Evolutionary conservation across 2,329 filamentous ascomycete genomes (phyloP).

Genomic region (Alternaria gansuensis): DNA sequence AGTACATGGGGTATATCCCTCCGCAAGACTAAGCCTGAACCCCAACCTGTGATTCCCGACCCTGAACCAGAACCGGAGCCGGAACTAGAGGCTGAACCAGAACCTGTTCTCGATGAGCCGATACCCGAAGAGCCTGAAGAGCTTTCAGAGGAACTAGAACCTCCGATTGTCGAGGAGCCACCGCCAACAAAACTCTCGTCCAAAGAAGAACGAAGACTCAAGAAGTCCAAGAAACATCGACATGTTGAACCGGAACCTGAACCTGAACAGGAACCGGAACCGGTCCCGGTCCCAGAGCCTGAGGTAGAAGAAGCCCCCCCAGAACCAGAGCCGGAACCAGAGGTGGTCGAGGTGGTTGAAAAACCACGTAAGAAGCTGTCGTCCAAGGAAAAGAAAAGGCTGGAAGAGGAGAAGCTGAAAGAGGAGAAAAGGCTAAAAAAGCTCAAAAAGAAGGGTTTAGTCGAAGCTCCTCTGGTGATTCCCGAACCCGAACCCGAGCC

Average conservation of each 20-base stretch:
- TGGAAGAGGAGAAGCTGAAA: conserved; percentile 12
- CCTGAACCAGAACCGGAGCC: conserved; percentile 20
- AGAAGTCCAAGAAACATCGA: conserved; percentile 22
- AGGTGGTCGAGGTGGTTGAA: conserved; percentile 43
- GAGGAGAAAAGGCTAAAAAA: conserved; percentile 39
- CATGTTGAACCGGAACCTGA: conserved; percentile 30
- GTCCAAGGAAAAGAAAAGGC: conserved; percentile 32
- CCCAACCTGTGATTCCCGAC: conserved; percentile 16
- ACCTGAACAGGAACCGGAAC: conserved; percentile 12
- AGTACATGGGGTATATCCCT: conserved; percentile 58
- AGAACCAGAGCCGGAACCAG: conserved; percentile 37
- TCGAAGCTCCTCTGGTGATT: conserved; percentile 35
- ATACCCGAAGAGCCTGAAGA: conserved; percentile 23
- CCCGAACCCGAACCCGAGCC: conserved; percentile 48
- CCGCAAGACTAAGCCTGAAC: conserved; percentile 57
- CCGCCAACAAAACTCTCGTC: conserved; percentile 20
- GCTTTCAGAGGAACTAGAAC: conserved; percentile 38
- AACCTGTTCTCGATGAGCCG: conserved; percentile 14
- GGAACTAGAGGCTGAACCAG: conserved; percentile 16
- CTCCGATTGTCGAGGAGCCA: conserved; percentile 32
- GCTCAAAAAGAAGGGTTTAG: conserved; percentile 42
- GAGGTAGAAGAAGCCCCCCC: conserved; percentile 35
- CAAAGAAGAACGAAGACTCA: conserved; percentile 17
- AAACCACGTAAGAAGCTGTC: conserved; percentile 43
- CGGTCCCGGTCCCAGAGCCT: conserved; percentile 34